Base-by-base conservation (phyloP, 2,329 filamentous ascomycete genomes). In the Pseudogymnoascus sp. region DNA sequence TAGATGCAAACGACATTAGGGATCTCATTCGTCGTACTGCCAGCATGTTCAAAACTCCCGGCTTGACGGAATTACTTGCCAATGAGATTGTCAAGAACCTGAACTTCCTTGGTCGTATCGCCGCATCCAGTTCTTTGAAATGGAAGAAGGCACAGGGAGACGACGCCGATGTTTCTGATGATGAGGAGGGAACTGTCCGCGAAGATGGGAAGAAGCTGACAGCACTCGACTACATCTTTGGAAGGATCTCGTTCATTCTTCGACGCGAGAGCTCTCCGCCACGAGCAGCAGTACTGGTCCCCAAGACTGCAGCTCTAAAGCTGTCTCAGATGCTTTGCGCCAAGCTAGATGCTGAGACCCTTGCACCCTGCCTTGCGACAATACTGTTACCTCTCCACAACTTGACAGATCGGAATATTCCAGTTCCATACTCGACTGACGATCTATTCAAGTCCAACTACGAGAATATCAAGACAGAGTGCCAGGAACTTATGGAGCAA, bases 11-110 rank as follows among this genome's bases (percentile, higher is more conserved):
- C 2, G 85, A 87, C 62, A 84, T 95, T 75, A 74, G 77, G 74
- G 83, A 77, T 72, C 81, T 80, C 74, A 83, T 80, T 64, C 77
- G 79, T 12, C 74, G 81, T 10, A 74, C 75, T 0, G 74, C 83
- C 6, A 74, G 76, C 55, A 79, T 82, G 15, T 71, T 96, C 48
- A 84, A 84, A 58, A 83, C 83, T 0, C 79, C 82, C 0, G 82
- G 82, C 60, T 73, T 93, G 6, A 86, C 87, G 13, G 87, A 94
- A 69, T 81, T 85, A 8, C 78, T 97, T n/a, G 89, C 89, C 1
- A 80, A 84, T 42, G 90, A 96, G 71, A 86, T 86, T 10, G 85
- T 90, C 3, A 88, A 91, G 66, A 91, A 96, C 65, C 78, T 96
- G 36, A 81, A 93, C 37, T 96, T 96, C 78, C 79, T 99, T 0